These are phyloP conservation scores for Quercus phellos DNA, from an alignment of 331 rosid species.

Conservation along the genomic window DNA sequence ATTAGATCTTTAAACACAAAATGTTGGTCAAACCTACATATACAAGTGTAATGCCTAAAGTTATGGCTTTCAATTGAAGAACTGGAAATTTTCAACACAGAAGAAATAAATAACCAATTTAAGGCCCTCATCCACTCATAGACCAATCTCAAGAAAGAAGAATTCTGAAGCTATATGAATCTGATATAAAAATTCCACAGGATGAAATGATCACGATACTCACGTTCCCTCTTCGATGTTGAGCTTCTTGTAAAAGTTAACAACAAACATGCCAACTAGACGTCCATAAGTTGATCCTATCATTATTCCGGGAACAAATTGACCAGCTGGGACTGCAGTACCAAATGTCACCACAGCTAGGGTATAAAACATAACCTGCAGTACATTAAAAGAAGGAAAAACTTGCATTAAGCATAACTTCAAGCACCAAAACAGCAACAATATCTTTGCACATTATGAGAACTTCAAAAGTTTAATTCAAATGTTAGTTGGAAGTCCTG, in stretches of 20 bases:
- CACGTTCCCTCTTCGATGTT: conserved; percentile 98
- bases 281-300: conserved; percentile 97
- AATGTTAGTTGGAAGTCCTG: not conserved
- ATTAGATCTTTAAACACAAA: not conserved
- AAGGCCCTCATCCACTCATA: not conserved
- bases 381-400: conserved; percentile 26
- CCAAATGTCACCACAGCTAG: conserved; percentile 94
- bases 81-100: not conserved
- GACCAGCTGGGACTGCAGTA: conserved; percentile 98
- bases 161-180: not conserved
- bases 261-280: conserved; percentile 93
- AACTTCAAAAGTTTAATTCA: not conserved
- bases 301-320: conserved; percentile 98
- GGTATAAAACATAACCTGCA: conserved; percentile 91
- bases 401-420: conserved; percentile 6
- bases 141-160: not conserved
- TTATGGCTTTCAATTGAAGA: not conserved
- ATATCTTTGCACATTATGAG: not conserved
- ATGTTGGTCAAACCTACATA: not conserved
- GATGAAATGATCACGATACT: conserved; percentile 33
- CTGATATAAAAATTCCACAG: not conserved
- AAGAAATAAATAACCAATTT: not conserved
- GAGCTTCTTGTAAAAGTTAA: conserved; percentile 75
- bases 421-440: not conserved
- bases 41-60: not conserved